A percentile compares a stretch with the other conserved stretches of the same genome.
Evolutionary conservation across 495 filamentous ascomycete genomes (phyloP).

Genomic region (Lasiosphaeris hirsuta): DNA sequence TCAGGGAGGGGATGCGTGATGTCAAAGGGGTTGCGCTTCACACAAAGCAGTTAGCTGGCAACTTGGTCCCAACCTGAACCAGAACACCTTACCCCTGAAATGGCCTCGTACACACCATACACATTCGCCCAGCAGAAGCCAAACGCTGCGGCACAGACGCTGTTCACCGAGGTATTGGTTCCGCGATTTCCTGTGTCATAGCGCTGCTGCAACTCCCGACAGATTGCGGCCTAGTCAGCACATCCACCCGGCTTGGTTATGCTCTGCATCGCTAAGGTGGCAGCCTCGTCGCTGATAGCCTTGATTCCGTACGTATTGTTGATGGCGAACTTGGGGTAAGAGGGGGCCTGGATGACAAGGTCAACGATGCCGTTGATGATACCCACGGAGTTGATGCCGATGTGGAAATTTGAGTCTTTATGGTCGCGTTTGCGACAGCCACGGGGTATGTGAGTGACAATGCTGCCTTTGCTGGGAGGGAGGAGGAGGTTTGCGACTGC

Average conservation of each 20-base stretch:
- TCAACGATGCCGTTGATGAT: constrained; percentile 75
- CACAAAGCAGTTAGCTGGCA: too few species aligned
- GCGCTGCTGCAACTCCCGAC: not conserved
- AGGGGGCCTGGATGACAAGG: constrained; percentile 57
- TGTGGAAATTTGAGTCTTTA: constrained; percentile 35
- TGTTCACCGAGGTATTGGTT: constrained; percentile 1
- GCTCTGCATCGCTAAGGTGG: not conserved
- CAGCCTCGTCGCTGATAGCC: constrained; percentile 42
- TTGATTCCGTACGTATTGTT: constrained; percentile 74
- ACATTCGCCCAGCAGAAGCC: not conserved
- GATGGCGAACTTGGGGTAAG: constrained; percentile 65
- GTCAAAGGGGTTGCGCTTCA: constrained; percentile 10
- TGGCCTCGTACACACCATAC: not conserved
- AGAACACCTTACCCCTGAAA: constrained; percentile 5
- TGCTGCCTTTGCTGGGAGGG: constrained; percentile 4
- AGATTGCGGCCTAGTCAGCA: not conserved
- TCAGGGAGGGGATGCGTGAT: constrained; percentile 6
- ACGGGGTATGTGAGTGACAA: constrained; percentile 37
- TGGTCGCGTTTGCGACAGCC: too few species aligned
- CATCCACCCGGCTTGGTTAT: constrained; percentile 1
- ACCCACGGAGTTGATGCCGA: constrained; percentile 54
- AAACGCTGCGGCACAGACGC: not conserved
- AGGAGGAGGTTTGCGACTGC: constrained; percentile 53
- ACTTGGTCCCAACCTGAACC: not conserved
- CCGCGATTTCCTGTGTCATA: constrained; percentile 5